Base-by-base conservation (phyloP, 148 eudicot genomes). In the Cornus kousa region DNA sequence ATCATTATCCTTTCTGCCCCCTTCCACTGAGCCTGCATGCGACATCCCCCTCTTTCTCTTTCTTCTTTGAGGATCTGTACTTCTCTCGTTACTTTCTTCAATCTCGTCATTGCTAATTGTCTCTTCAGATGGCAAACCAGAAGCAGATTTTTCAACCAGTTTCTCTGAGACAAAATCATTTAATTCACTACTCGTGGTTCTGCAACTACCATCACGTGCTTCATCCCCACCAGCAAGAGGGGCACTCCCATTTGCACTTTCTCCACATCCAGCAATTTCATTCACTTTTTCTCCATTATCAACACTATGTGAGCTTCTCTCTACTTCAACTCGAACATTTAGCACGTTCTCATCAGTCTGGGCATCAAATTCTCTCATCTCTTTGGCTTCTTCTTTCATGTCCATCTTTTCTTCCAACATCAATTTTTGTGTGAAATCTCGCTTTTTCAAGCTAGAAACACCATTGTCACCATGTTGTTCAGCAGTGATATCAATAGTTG, bases 21-120 rank as follows among this genome's bases (percentile, higher is more conserved):
- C 31, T 64, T 64, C 35, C 5, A 17, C 5, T 62, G 66, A 23
- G 70, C 69, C 66, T 73, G 39, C 60, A 74, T 22, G 1, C 11
- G 0, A 33, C 20, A 55, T 70, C 39, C 35, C 78, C 20, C 59
- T 80, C 67, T 80, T 39, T 31, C 73, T 81, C 74, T 80, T 82
- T 68, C 72, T 82, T 39, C 87, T 70, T 55, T 70, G 74, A 22
- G 7, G 23, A 62, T 86, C 83, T 77, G 64, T 74, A 28, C 28
- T 28, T 68, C 68, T 81, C 68, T 23, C 67, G 78, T 75, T 72
- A 68, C 31, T 67, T 74, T 76, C 82, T 46, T 83, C 80, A 57
- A 43, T 22, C 48, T 59, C 75, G 60, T 33, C 74, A 73, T 48
- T 53, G 12, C 5, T 46, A 2, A 59, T 62, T 68, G 57, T 69